Conservation (phyloP, 768 basidiomycete species). For the Naganishia randhawae region DNA sequence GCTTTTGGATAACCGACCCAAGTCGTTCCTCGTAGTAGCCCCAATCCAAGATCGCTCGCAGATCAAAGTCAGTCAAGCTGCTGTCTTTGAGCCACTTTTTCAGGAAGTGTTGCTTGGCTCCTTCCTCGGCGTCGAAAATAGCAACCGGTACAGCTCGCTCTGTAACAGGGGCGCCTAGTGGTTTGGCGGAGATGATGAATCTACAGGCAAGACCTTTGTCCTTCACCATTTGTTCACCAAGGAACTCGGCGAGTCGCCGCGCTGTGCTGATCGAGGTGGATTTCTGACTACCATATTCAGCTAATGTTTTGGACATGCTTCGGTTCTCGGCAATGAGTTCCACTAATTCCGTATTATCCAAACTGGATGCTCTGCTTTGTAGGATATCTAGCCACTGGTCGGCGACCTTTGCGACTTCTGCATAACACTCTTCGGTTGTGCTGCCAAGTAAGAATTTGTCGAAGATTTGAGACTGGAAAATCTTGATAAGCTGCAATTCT, state of each 20-base stretch:
- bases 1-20: slow-evolving; percentile 95
- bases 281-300: slow-evolving; percentile 93
- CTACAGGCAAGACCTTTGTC: slow-evolving; percentile 98
- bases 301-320: slow-evolving; percentile 93
- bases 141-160: slow-evolving; percentile 95
- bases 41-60: slow-evolving; percentile 95
- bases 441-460: slow-evolving; percentile 91
- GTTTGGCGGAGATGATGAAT: slow-evolving; percentile 95
- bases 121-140: slow-evolving; percentile 93
- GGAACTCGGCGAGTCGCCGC: slow-evolving; percentile 86
- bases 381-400: slow-evolving; percentile 97
- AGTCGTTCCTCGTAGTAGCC: slow-evolving; percentile 95
- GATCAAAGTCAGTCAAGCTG: slow-evolving; percentile 76
- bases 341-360: slow-evolving; percentile 86
- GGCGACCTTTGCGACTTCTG: slow-evolving; percentile 85
- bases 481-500: slow-evolving; percentile 97
- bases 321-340: slow-evolving; percentile 98
- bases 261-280: slow-evolving; percentile 98
- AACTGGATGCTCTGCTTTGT: slow-evolving; percentile 74
- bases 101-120: slow-evolving; percentile 80
- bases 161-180: slow-evolving; percentile 87
- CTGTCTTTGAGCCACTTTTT: slow-evolving; percentile 97
- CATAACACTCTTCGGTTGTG: slow-evolving; percentile 92
- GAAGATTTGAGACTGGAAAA: slow-evolving; percentile 97
- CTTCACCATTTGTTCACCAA: slow-evolving; percentile 98